Conservation (phyloP, 305 asterid genomes). For the Withania somnifera region DNA sequence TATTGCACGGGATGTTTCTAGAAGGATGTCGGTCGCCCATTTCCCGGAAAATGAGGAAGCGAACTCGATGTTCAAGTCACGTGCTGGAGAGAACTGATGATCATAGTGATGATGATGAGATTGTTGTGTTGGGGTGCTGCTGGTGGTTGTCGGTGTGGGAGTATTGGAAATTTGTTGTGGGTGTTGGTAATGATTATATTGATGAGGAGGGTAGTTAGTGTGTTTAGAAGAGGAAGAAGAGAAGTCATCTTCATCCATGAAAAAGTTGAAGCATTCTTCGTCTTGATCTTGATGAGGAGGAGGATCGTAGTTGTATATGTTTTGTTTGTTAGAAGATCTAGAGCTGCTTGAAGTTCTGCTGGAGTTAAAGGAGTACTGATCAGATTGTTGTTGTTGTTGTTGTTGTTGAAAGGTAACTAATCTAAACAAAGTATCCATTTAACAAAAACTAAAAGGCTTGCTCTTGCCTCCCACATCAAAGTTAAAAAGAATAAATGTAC, state of each 20-base stretch:
- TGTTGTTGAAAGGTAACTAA: slow-evolving; percentile 46
- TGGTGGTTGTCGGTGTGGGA: slow-evolving; percentile 20
- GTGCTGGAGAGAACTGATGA: slow-evolving; percentile 30
- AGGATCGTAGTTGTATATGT: slow-evolving; percentile 12
- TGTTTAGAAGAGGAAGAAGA: slow-evolving; percentile 63
- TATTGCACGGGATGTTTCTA: slow-evolving; percentile 57
- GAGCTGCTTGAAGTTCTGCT: slow-evolving; percentile 76
- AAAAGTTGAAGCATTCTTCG: slow-evolving; percentile 92
- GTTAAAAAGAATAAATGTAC: slow-evolving; percentile 2
- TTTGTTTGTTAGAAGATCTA: slow-evolving; percentile 44
- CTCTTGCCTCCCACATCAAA: slow-evolving; percentile 27
- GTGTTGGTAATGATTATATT: slow-evolving; percentile 15
- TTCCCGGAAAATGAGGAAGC: slow-evolving; percentile 27
- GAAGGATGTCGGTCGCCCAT: slow-evolving; percentile 72
- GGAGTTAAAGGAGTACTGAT: slow-evolving; percentile 58
- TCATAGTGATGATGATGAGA: slow-evolving; percentile 15
- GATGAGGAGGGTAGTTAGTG: slow-evolving; percentile 12
- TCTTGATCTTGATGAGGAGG: slow-evolving; percentile 34
- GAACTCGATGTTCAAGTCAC: slow-evolving; percentile 46
- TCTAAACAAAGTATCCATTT: slow-evolving; percentile 97
- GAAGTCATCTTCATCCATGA: slow-evolving; percentile 96
- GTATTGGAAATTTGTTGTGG: slow-evolving; percentile 17
- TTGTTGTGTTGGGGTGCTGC: slow-evolving; percentile 24
- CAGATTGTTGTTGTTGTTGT: slow-evolving; percentile 25
- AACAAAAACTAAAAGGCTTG: background rate